Conservation (phyloP, 495 filamentous ascomycete genomes). For the Penicillium dipodomyicola region DNA sequence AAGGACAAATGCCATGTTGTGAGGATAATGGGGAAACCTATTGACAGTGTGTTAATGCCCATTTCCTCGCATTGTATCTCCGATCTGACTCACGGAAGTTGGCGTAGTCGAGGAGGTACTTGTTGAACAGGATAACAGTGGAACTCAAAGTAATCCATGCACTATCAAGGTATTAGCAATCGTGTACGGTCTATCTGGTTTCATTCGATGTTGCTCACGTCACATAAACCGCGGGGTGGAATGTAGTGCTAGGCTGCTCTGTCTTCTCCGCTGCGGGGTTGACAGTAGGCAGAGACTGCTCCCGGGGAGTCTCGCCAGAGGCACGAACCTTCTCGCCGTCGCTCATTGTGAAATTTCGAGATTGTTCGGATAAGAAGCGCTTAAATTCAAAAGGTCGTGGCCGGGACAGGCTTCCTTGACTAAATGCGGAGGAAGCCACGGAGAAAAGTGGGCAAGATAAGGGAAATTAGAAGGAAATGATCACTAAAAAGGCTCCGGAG, state of each 20-base stretch:
- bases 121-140: slow-evolving; percentile 97
- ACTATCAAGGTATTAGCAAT: slow-evolving; percentile 48
- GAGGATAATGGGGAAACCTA: slow-evolving; percentile 58
- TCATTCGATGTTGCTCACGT: slow-evolving; percentile 54
- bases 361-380: slow-evolving; percentile 49
- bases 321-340: slow-evolving; percentile 76
- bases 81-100: slow-evolving; percentile 69
- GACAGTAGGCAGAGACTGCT: slow-evolving; percentile 72
- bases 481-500: slow-evolving; percentile 19
- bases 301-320: slow-evolving; percentile 68
- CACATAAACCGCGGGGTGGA: slow-evolving; percentile 90
- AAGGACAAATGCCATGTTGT: slow-evolving; percentile 93
- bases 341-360: slow-evolving; percentile 53
- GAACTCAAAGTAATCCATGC: slow-evolving; percentile 91
- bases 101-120: slow-evolving; percentile 84
- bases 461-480: slow-evolving; percentile 15
- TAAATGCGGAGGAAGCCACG: slow-evolving; percentile 50
- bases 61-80: slow-evolving; percentile 3
- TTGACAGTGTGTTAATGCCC: neutral
- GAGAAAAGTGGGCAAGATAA: slow-evolving; percentile 27
- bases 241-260: slow-evolving; percentile 56
- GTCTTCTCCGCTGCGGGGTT: slow-evolving; percentile 70
- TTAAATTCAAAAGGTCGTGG: slow-evolving; percentile 53
- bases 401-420: slow-evolving; percentile 47
- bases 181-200: neutral